Evolutionary conservation across 2,329 filamentous ascomycete species (phyloP).

Genomic region (Paracorniculantispora psalliotae): DNA sequence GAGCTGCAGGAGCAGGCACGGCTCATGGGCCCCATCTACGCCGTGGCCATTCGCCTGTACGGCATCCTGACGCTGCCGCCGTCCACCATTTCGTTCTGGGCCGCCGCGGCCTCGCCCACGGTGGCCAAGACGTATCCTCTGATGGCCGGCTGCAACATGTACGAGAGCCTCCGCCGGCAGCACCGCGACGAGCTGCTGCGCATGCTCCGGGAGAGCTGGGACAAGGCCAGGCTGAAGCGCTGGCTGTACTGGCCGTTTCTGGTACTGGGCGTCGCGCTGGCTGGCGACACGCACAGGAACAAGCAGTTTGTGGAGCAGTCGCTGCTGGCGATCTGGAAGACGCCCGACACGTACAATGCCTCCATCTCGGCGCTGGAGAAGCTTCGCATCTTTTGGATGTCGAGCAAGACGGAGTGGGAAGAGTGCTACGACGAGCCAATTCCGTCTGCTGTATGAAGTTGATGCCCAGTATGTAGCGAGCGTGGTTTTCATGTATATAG

Average conservation of each 20-base stretch:
- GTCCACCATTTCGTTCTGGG: not conserved
- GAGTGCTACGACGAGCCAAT: constrained; percentile 1
- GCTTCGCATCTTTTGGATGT: not conserved
- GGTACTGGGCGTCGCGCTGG: not conserved
- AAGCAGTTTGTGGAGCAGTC: not conserved
- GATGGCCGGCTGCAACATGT: not conserved
- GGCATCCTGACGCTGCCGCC: not conserved
- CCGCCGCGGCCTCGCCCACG: not conserved
- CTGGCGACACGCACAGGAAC: not conserved
- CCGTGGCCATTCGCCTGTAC: not conserved
- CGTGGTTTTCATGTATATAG: no score
- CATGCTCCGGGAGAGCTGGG: not conserved
- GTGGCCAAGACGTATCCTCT: not conserved
- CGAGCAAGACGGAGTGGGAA: constrained; percentile 3
- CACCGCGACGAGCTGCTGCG: not conserved
- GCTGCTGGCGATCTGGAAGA: not conserved
- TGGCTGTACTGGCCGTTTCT: constrained; percentile 3
- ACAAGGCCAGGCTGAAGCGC: not conserved
- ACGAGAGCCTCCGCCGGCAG: not conserved
- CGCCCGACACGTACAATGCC: not conserved
- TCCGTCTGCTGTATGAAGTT: not conserved
- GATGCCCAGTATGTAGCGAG: not conserved
- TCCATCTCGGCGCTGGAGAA: not conserved
- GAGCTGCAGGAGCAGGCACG: not conserved
- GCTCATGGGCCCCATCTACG: not conserved